phyloP scores from a whole-genome alignment of 1,284 basidiomycete genomes.

The Tilletia setariae region DNA sequence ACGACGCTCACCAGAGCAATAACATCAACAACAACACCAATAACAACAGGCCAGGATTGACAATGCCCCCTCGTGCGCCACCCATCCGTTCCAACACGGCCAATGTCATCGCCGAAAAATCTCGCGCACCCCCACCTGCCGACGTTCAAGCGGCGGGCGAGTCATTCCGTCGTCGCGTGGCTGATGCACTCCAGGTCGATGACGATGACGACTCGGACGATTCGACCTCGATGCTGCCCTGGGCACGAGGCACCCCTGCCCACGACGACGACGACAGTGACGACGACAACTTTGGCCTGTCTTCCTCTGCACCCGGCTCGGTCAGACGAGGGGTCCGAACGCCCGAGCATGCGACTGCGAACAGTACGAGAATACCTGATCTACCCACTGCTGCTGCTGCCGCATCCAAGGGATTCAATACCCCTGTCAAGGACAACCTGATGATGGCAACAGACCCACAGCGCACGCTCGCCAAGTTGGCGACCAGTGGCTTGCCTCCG shows the following conservation, averaged over 20 bases:
- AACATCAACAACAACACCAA: neutral
- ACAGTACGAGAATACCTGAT: neutral
- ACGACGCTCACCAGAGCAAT: constrained; percentile 34
- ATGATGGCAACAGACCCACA: neutral
- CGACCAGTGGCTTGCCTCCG: constrained; percentile 27
- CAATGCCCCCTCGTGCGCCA: neutral
- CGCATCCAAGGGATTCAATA: neutral
- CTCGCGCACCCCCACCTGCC: constrained; percentile 6
- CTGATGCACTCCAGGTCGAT: neutral
- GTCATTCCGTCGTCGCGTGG: neutral
- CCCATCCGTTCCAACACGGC: neutral
- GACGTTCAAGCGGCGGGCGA: neutral
- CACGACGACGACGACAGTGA: constrained; percentile 17
- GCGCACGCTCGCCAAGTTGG: constrained; percentile 3
- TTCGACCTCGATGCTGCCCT: constrained; percentile 42
- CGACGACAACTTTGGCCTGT: constrained; percentile 12
- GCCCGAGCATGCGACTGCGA: constrained; percentile 1
- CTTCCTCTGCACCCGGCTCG: constrained; percentile 1
- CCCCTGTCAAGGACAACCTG: neutral
- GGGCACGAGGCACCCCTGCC: constrained; percentile 30
- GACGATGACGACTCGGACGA: constrained; percentile 44
- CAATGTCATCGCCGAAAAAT: neutral
- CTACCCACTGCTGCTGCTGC: neutral
- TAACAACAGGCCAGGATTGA: too few relatives aligned
- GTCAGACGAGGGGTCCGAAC: constrained; percentile 5